phyloP scores from a whole-genome alignment of 2,329 filamentous ascomycete species.

The Coccinonectria pachysandricola region DNA sequence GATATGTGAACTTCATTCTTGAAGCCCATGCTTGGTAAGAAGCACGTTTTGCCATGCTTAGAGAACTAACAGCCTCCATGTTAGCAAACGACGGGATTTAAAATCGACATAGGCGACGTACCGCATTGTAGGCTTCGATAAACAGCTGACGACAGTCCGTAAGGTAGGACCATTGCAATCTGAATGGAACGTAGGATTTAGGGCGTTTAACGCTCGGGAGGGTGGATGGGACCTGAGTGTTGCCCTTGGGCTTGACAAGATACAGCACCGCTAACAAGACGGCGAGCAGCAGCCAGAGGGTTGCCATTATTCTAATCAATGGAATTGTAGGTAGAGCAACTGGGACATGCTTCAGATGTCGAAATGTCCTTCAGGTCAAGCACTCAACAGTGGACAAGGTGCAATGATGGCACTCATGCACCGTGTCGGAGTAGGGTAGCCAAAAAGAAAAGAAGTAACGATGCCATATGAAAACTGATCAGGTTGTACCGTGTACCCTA shows the following conservation, averaged over 20 bases:
- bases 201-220: constrained; percentile 1
- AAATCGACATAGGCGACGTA: background rate
- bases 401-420: background rate
- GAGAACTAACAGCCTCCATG: constrained; percentile 2
- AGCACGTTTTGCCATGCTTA: constrained; percentile 4
- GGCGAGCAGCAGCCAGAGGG: constrained; percentile 1
- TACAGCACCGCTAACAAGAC: constrained; percentile 1
- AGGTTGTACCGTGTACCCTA: too few relatives aligned
- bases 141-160: constrained; percentile 3
- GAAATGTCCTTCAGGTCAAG: constrained; percentile 1
- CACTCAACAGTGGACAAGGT: background rate
- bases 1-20: constrained; percentile 4
- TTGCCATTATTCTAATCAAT: constrained; percentile 2
- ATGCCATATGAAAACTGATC: too few relatives aligned
- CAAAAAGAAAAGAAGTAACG: too few relatives aligned
- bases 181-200: constrained; percentile 4
- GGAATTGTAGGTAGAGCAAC: background rate
- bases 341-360: background rate
- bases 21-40: constrained; percentile 5
- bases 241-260: background rate
- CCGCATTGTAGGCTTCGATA: constrained; percentile 1
- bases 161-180: constrained; percentile 1
- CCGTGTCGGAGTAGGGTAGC: too few relatives aligned
- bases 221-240: constrained; percentile 2
- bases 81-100: background rate